Evolutionary conservation across 768 basidiomycete genomes (phyloP).

Genomic region (Cystobasidium tubakii): DNA sequence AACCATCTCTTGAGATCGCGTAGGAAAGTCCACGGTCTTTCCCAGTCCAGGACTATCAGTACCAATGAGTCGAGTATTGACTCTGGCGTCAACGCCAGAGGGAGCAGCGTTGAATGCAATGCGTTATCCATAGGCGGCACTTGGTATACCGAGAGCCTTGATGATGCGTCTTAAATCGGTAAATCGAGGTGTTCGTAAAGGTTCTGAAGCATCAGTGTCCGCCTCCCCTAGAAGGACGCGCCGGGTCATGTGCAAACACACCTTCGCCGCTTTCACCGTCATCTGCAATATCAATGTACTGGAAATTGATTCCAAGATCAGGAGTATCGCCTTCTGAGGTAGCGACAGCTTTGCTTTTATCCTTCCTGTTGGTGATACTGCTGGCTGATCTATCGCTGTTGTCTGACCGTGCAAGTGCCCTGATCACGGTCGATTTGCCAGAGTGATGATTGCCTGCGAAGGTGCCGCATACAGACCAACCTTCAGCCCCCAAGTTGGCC

Average conservation of each 20-base stretch:
- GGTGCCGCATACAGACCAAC: background rate
- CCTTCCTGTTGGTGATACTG: background rate
- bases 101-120: conserved; percentile 37
- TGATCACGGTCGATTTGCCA: conserved; percentile 29
- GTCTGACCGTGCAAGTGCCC: background rate
- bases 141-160: conserved; percentile 9
- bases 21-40: conserved; percentile 82
- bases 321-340: background rate
- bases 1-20: conserved; percentile 80
- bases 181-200: too few relatives aligned
- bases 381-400: background rate
- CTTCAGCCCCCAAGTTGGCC: background rate
- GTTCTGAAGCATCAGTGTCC: background rate
- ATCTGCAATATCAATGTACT: conserved; percentile 28
- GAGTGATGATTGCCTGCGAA: background rate
- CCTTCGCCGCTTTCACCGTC: conserved; percentile 21
- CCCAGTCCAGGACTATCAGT: conserved; percentile 89
- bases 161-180: background rate
- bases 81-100: conserved; percentile 38
- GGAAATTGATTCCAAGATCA: conserved; percentile 25
- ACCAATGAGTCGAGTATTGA: conserved; percentile 65
- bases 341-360: conserved; percentile 11
- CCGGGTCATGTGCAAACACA: background rate
- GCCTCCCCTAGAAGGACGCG: background rate
- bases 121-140: conserved; percentile 9